Conservation (phyloP, 176 grass and related monocot species). For the Rhynchospora breviuscula region DNA sequence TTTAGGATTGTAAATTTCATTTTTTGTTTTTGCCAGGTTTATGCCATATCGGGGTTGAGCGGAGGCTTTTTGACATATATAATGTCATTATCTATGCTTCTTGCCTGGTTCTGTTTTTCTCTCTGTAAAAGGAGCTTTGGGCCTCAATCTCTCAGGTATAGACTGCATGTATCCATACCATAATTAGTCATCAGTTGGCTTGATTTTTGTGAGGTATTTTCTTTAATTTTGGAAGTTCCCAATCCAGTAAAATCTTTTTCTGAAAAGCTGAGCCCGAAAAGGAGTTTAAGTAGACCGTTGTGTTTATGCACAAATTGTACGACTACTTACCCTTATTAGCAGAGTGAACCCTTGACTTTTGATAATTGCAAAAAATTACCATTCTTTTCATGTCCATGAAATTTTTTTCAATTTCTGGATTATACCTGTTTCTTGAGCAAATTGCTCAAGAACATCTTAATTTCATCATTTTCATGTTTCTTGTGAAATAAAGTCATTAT, state of each 20-base stretch:
- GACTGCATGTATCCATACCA: neutral
- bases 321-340: neutral
- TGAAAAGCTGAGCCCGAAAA: neutral
- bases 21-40: conserved; percentile 41
- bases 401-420: neutral
- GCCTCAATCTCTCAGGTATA: conserved; percentile 56
- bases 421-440: neutral
- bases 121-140: conserved; percentile 38
- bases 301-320: neutral
- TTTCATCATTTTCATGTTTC: neutral
- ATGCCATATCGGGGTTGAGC: conserved; percentile 57
- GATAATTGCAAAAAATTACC: neutral
- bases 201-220: neutral
- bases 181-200: neutral
- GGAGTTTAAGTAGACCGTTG: neutral
- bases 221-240: neutral
- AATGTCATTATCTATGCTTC: conserved; percentile 78
- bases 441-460: neutral
- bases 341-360: neutral
- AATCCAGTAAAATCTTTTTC: neutral
- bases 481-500: neutral
- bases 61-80: conserved; percentile 91
- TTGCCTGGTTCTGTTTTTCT: conserved; percentile 53
- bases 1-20: conserved; percentile 19
- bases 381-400: neutral